Base-by-base conservation (phyloP, 2,329 filamentous ascomycete genomes). In the Fusarium ambrosium region DNA sequence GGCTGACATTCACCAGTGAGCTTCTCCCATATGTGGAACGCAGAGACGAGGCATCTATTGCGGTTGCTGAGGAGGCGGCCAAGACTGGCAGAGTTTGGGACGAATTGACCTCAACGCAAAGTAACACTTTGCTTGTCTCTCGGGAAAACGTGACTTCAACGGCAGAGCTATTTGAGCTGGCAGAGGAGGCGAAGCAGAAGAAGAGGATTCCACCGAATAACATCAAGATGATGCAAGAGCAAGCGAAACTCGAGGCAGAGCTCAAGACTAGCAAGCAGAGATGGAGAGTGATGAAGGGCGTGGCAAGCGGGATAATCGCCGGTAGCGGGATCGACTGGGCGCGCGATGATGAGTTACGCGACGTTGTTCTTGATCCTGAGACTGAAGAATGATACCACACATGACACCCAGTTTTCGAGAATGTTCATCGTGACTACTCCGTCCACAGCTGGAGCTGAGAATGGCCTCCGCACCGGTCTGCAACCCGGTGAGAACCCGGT, bases 311-410 rank as follows among this genome's bases (percentile, higher is more conserved):
- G 20, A 88, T 95, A 65, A 89, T 97, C 56, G 93, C 91, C 6
- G 94, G 93, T 4, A 97, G 94, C 81, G 95, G 95, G 56, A 87
- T 97, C 64, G 92, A 97, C 79, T 97, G 95, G 95, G 91, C 90
- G 14, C 86, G 89, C 45, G 91, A 97, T 82, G 88, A 91, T 62
- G 87, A 86, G 69, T 84, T 97, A 71, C 87, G 89, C 68, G 89
- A 90, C 61, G 86, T 96, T 70, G 94, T 97, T 29, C 86, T 97
- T 71, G 94, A 94, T 79, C 84, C 87, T 13, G 90, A 92, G 72
- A 82, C 83, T 71, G 85, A 87, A 59, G 80, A 83, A 64, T 80
- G 51, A 79, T 53, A 22, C 20, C 37, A 59, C n/a, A 32, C 20
- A 70, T 66, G 56, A 56, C 59, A 53, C 29, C 24, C 13, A 20